Evolutionary conservation across 78 protist genomes (phyloP), one percentile per base, ranked within the genome.

Genomic region (Dictyostelium firmibasis): DNA sequence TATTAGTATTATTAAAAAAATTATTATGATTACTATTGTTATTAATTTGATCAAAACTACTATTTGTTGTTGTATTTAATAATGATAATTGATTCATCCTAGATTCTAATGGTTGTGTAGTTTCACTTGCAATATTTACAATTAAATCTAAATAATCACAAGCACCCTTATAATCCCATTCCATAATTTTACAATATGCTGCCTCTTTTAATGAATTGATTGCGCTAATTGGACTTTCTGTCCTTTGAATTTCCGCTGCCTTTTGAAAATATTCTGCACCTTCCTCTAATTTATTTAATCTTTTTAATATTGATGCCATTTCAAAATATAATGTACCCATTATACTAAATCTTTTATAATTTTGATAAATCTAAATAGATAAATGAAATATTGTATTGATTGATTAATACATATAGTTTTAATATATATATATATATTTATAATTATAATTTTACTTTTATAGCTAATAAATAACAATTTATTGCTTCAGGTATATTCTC

Each of bases 261-360:
- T 89, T 89, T 53, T 89, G 75, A 69, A 89, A 89, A 50, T 89
- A 81, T 43, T 89, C 94, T n/a, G 94, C 78, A 4, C 69, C 27
- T 29, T 89, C 84, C 50, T 89, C 94, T 29, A 43, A 89, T 47
- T 89, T 89, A 25, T 67, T 62, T 35, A 89, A 44, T 81, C 53
- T 79, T 25, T 89, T 89, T 69, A 89, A 64, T 64, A 89, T 89
- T 18, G 82, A 43, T 89, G 94, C 94, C 86, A 89, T 53, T 43
- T 89, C 94, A 89, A 41, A 89, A 81, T 75, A 89, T 29, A 89
- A 81, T 81, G 94, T 89, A 35, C 84, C 86, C 94, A 89, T 89
- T n/a, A 89, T 89, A 69, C 87, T 89, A 69, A 89, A 89, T 89
- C 94, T 78, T 67, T 89, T 89, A 89, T 89, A 89, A 81, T 89